phyloP scores from a whole-genome alignment of 768 basidiomycete genomes.

The Tephrocybe rancida region DNA sequence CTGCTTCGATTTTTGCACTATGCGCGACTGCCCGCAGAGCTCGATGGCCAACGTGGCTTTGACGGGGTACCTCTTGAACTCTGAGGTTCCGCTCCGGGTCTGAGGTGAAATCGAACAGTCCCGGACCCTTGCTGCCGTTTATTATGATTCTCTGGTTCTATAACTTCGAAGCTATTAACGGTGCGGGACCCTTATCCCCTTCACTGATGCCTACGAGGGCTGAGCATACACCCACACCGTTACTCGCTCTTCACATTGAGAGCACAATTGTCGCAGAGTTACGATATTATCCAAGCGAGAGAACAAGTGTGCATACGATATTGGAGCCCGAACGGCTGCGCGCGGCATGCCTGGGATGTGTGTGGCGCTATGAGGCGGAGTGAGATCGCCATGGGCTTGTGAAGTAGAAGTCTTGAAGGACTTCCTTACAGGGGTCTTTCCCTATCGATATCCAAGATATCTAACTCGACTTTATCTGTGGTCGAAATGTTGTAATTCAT shows the following conservation, averaged over 20 bases:
- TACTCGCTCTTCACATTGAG: slow-evolving; percentile 78
- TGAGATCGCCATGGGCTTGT: slow-evolving; percentile 83
- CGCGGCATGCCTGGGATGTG: slow-evolving; percentile 72
- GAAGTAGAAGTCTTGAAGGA: slow-evolving; percentile 50
- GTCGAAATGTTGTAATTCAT: too few relatives aligned
- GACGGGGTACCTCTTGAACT: slow-evolving; percentile 85
- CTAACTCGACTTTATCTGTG: background rate
- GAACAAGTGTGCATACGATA: slow-evolving; percentile 65
- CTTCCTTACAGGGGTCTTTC: slow-evolving; percentile 66
- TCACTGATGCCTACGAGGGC: slow-evolving; percentile 47
- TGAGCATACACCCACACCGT: slow-evolving; percentile 66
- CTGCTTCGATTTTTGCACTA: slow-evolving; percentile 69
- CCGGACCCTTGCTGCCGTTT: slow-evolving; percentile 56
- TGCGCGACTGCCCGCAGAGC: slow-evolving; percentile 64
- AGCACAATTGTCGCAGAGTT: slow-evolving; percentile 51
- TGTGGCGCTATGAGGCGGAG: slow-evolving; percentile 82
- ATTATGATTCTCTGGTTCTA: too few relatives aligned
- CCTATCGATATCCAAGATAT: slow-evolving; percentile 8
- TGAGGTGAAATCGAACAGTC: slow-evolving; percentile 61
- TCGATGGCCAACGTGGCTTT: slow-evolving; percentile 76
- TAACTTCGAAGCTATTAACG: slow-evolving; percentile 16
- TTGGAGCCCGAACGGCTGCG: slow-evolving; percentile 95
- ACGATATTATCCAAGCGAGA: slow-evolving; percentile 44
- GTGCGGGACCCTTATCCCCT: slow-evolving; percentile 5
- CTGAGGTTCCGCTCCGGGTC: slow-evolving; percentile 61